Evolutionary conservation across 2,329 filamentous ascomycete species (phyloP), one percentile per base, ranked within the genome.

Genomic region (Ambrosiella cleistominuta): DNA sequence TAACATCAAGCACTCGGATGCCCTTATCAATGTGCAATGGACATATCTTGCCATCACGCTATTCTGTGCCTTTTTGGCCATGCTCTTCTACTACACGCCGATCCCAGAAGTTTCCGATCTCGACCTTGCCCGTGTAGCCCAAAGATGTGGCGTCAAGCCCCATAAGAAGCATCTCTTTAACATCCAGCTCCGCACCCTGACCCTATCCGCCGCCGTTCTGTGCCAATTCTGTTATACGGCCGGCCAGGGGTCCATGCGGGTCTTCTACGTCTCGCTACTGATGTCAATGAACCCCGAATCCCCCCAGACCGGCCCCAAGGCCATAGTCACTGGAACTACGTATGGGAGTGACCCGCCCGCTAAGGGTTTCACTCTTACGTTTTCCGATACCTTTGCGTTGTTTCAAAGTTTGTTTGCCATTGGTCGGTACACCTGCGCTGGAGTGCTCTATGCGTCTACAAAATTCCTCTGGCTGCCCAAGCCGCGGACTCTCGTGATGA

Each of bases 221-320:
- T 81, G 86, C 0, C 88, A 94, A 65, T 94, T 87, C 72, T 79
- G 79, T 38, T 94, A 94, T 65, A 82, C 86, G 1, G 86, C 84
- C 7, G 80, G 82, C 0, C 88, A 95, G 65, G 82, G 83, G 64
- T 75, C 73, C 65, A 75, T 80, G 69, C 78, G 75, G 62, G 76
- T 82, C 63, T 84, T 75, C 67, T 82, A 85, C 65, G 68, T 74
- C 13, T 66, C 68, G n/a, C 68, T 82, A 9, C 64, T 82, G 55
- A 67, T 72, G 53, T 65, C 64, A 3, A 60, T 63, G 3, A 63
- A 63, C 37, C 58, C 65, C 8, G 62, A 61, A 64, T 66, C 42
- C 69, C 77, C 64, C 70, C 75, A 15, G 68, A 71, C 52, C 72
- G 77, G 66, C 71, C 73, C 66, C 8, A 36, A 13, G 7, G 57